Conservation (phyloP, 352 stramenopile genomes). For the Thalassiosira hispida region DNA sequence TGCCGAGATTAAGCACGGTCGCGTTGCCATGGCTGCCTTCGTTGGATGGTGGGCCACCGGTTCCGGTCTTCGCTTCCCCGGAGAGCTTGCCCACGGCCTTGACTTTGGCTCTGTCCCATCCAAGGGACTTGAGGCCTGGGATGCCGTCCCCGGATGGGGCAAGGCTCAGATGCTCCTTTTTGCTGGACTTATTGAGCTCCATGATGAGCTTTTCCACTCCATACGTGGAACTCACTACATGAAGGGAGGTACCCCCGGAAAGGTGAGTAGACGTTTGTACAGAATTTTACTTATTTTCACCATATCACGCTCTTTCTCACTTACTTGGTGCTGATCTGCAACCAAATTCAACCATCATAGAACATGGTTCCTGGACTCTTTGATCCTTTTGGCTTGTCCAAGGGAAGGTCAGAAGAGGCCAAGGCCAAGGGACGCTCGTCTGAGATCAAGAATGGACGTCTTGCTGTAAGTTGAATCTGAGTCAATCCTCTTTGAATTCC, state of each 20-base stretch:
- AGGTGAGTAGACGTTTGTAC: slow-evolving; percentile 50
- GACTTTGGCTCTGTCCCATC: slow-evolving; percentile 67
- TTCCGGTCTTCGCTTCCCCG: slow-evolving; percentile 71
- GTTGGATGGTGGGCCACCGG: slow-evolving; percentile 75
- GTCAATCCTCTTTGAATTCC: too few species aligned
- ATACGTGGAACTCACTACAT: slow-evolving; percentile 70
- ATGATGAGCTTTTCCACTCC: slow-evolving; percentile 75
- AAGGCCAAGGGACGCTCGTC: slow-evolving; percentile 60
- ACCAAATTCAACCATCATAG: slow-evolving; percentile 34
- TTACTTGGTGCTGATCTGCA: slow-evolving; percentile 5
- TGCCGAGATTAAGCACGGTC: slow-evolving; percentile 78
- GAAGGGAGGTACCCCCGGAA: slow-evolving; percentile 72
- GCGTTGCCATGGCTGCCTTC: slow-evolving; percentile 74
- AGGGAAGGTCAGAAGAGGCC: slow-evolving; percentile 59
- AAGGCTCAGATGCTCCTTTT: slow-evolving; percentile 84
- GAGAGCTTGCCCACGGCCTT: slow-evolving; percentile 73
- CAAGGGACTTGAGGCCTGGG: slow-evolving; percentile 79
- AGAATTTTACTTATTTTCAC: too few species aligned
- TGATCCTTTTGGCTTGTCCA: slow-evolving; percentile 69
- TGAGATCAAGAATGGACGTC: slow-evolving; percentile 84
- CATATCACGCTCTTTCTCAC: background rate
- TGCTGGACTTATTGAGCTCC: slow-evolving; percentile 80
- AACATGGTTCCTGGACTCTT: slow-evolving; percentile 80
- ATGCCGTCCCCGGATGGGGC: slow-evolving; percentile 75
- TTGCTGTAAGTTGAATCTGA: too few species aligned